Evolutionary conservation across 495 filamentous ascomycete species (phyloP).

Genomic region (Sabuloglossum arenarium): DNA sequence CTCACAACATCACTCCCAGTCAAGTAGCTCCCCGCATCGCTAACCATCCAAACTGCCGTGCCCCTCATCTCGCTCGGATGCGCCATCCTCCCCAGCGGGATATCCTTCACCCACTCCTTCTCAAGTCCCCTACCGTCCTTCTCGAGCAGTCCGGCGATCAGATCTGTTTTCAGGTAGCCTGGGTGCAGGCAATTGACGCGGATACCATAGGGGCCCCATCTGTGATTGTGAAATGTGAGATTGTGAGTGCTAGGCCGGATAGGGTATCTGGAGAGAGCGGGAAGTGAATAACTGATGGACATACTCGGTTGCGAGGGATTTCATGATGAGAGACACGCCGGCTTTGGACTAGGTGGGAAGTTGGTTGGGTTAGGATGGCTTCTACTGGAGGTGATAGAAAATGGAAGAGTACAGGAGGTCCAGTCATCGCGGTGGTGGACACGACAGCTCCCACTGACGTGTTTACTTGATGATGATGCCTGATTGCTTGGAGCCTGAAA

Average conservation of each 20-base stretch:
- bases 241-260: too few relatives aligned
- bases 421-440: too few relatives aligned
- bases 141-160: constrained; percentile 24
- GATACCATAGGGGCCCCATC: constrained; percentile 63
- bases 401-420: too few relatives aligned
- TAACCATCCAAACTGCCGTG: constrained; percentile 71
- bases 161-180: constrained; percentile 83
- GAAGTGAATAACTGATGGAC: too few relatives aligned
- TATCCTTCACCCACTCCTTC: background rate
- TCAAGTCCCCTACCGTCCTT: background rate
- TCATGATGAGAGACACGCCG: constrained; percentile 28
- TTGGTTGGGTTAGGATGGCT: constrained; percentile 31
- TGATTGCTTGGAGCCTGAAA: too few relatives aligned
- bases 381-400: constrained; percentile 20
- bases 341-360: constrained; percentile 63
- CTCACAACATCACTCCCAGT: constrained; percentile 49
- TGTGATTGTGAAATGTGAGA: background rate
- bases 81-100: constrained; percentile 76
- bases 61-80: constrained; percentile 85
- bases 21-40: constrained; percentile 68
- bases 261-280: too few relatives aligned
- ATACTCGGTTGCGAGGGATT: background rate
- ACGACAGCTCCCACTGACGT: too few relatives aligned
- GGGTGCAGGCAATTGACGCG: constrained; percentile 83
- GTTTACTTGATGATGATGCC: too few relatives aligned